phyloP scores from a whole-genome alignment of 1,284 basidiomycete genomes.

The Austroboletus niveus region DNA sequence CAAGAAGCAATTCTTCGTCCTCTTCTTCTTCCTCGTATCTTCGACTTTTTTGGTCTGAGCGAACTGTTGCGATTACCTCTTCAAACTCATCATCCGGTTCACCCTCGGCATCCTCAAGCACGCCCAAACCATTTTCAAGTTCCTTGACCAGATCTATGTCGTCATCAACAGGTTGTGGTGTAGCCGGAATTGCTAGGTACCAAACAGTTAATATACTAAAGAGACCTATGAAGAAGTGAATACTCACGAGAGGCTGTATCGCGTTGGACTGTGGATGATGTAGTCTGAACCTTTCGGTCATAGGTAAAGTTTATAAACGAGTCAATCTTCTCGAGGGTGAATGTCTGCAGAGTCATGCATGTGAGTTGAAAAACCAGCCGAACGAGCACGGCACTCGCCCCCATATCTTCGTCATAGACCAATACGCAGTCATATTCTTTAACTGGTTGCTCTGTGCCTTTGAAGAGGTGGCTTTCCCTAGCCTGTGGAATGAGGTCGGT shows the following conservation, averaged over 20 bases:
- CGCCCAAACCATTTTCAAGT: conserved; percentile 32
- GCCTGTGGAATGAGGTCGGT: conserved; percentile 32
- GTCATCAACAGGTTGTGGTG: conserved; percentile 12
- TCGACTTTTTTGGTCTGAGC: conserved; percentile 22
- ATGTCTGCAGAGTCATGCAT: conserved; percentile 44
- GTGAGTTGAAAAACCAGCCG: conserved; percentile 2
- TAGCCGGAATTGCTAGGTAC: conserved; percentile 15
- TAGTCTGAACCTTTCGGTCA: conserved; percentile 42
- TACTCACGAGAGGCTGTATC: conserved; percentile 46
- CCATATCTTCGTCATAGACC: conserved; percentile 70
- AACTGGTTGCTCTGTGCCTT: conserved; percentile 52
- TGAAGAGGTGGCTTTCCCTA: conserved; percentile 58
- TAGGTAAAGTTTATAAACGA: conserved; percentile 55
- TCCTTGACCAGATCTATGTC: conserved; percentile 37
- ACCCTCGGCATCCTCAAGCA: conserved; percentile 43
- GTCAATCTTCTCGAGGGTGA: conserved; percentile 73
- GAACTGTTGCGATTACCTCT: conserved; percentile 33
- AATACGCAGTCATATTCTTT: conserved; percentile 73
- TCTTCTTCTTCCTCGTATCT: conserved; percentile 40
- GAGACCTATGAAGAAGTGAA: neutral
- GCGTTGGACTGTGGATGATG: conserved; percentile 31
- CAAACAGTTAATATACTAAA: conserved; percentile 9
- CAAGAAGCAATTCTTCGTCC: conserved; percentile 43
- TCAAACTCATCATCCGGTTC: conserved; percentile 45
- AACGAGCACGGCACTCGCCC: conserved; percentile 42